Evolutionary conservation across 2,329 filamentous ascomycete genomes (phyloP), one percentile per base, ranked within the genome.

Genomic region (Venturia nashicola): DNA sequence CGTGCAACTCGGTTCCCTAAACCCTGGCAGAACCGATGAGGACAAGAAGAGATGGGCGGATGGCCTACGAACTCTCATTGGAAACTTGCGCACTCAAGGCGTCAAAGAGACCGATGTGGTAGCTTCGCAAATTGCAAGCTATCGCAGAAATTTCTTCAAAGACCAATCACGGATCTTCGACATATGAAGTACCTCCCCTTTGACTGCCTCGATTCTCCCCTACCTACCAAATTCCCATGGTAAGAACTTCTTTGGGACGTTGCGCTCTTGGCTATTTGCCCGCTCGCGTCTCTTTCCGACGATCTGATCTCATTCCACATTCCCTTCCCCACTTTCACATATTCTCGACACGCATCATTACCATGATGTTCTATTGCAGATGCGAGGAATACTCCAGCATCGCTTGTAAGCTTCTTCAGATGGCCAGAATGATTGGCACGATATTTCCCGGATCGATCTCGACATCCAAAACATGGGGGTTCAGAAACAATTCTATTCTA

Each of bases 1-100:
- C 67, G 80, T 89, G 64, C 85, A 89, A 68, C 82, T 91, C 62
- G 88, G 88, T 55, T 85, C 82, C 59, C 80, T 84, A 55, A 84
- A 86, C 48, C 74, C 75, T 66, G 84, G 84, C 67, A 86, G 84
- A 71, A 82, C 79, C 51, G 82, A 82, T 68, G 82, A 85, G 65
- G 81, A 86, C 67, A 83, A 82, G 71, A 77, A 80, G 64, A 78
- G 79, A 66, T 77, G 74, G 74, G 74, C 72, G 39, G 70, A 72
- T 51, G 75, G 74, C 44, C 67, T 77, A 54, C 73, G 71, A 59
- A 66, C 67, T 51, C 72, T 77, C 14, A 67, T 77, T 18, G 74
- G 73, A 59, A 70, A 72, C 27, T 69, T 77, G 18, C 73, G 74
- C 44, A 69, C 72, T 65, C 69, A 70, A 23, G 71, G 72, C 65